phyloP scores from a whole-genome alignment of 2,329 filamentous ascomycete species.

The Sordariomycetes sp. region DNA sequence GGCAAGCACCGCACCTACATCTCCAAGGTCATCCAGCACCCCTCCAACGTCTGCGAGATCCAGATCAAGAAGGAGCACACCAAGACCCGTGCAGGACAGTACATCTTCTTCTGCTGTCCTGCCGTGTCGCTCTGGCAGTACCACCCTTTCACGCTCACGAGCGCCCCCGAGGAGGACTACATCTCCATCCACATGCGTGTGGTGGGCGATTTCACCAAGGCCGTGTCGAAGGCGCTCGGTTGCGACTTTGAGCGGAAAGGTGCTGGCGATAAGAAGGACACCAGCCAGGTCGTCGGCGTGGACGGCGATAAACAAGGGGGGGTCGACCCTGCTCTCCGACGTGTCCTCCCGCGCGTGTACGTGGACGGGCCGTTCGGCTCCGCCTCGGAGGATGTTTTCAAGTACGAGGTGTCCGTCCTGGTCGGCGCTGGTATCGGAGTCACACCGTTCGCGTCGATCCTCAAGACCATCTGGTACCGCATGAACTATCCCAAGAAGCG shows the following conservation, averaged over 20 bases:
- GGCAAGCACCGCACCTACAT: conserved; percentile 78
- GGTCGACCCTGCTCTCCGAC: conserved; percentile 59
- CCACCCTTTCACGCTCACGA: conserved; percentile 78
- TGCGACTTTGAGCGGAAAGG: conserved; percentile 55
- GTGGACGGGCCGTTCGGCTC: conserved; percentile 79
- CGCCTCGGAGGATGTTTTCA: conserved; percentile 82
- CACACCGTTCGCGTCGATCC: conserved; percentile 76
- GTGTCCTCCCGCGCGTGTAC: conserved; percentile 69
- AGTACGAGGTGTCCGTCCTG: conserved; percentile 72
- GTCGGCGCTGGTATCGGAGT: conserved; percentile 76
- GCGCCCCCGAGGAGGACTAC: conserved; percentile 81
- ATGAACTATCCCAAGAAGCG: conserved; percentile 80
- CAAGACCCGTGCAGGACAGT: conserved; percentile 71
- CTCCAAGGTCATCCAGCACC: conserved; percentile 82
- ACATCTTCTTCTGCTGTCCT: conserved; percentile 82
- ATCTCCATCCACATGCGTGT: conserved; percentile 79
- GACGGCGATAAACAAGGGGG: conserved; percentile 40
- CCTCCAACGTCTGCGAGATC: conserved; percentile 80
- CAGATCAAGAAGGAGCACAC: conserved; percentile 88
- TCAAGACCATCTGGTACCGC: conserved; percentile 89
- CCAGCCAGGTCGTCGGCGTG: conserved; percentile 60
- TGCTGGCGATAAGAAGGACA: conserved; percentile 26
- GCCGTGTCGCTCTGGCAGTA: conserved; percentile 84
- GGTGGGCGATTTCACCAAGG: conserved; percentile 71
- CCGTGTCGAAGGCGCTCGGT: conserved; percentile 58